phyloP scores from a whole-genome alignment of 352 stramenopile genomes.

The Pythium biforme region DNA sequence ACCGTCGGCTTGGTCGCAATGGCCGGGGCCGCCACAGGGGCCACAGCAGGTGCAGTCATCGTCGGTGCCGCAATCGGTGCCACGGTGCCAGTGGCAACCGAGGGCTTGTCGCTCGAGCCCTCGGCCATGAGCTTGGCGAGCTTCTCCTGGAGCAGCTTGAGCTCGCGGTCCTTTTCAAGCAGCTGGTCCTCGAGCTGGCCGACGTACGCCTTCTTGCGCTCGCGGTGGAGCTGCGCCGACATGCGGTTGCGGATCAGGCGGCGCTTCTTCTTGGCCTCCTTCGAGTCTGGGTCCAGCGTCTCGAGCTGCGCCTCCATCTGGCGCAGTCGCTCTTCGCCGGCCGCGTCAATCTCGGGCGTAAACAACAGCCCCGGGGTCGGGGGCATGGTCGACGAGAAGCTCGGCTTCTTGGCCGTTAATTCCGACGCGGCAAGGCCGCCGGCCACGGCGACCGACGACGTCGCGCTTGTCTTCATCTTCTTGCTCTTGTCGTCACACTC shows the following conservation, averaged over 20 bases:
- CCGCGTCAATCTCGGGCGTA: slow-evolving; percentile 52
- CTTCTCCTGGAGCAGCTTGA: slow-evolving; percentile 74
- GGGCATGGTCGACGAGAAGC: slow-evolving; percentile 19
- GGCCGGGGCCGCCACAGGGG: not conserved
- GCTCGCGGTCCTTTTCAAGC: slow-evolving; percentile 76
- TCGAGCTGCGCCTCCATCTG: slow-evolving; percentile 84
- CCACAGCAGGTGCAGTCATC: not conserved
- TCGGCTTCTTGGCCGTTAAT: slow-evolving; percentile 6
- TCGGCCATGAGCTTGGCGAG: slow-evolving; percentile 55
- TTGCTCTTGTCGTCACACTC: slow-evolving; percentile 45
- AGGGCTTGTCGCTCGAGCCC: slow-evolving; percentile 59
- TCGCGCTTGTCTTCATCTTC: slow-evolving; percentile 77
- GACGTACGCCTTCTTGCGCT: slow-evolving; percentile 89
- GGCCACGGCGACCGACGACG: slow-evolving; percentile 33
- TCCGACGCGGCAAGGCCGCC: slow-evolving; percentile 22
- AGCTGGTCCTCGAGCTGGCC: slow-evolving; percentile 84
- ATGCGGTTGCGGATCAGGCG: slow-evolving; percentile 87
- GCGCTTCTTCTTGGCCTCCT: slow-evolving; percentile 89
- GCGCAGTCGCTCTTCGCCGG: slow-evolving; percentile 74
- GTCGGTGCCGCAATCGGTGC: not conserved
- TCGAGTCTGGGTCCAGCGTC: slow-evolving; percentile 82
- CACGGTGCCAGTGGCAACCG: slow-evolving; percentile 32
- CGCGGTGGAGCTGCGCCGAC: slow-evolving; percentile 83
- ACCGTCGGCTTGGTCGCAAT: not conserved
- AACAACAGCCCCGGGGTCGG: slow-evolving; percentile 28